Evolutionary conservation across 2,329 filamentous ascomycete species (phyloP).

Genomic region (Trichoderma endophyticum): DNA sequence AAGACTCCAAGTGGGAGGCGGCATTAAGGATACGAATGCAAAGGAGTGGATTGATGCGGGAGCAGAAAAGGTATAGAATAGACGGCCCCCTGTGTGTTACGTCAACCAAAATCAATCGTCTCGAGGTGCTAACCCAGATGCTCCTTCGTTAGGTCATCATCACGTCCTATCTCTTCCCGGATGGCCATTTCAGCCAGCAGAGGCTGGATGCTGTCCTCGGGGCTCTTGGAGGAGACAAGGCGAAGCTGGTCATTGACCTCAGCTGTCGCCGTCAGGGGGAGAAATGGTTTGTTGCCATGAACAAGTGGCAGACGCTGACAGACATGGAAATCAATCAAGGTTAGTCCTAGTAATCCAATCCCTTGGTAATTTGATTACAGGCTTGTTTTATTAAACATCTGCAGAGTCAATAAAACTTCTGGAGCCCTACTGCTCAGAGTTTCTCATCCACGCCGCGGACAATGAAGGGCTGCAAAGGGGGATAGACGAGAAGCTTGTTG

Average conservation of each 20-base stretch:
- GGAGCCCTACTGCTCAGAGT: slow-evolving; percentile 92
- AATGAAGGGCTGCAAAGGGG: slow-evolving; percentile 91
- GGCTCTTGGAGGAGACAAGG: slow-evolving; percentile 69
- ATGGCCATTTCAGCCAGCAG: slow-evolving; percentile 73
- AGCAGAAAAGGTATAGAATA: slow-evolving; percentile 71
- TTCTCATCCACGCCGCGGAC: slow-evolving; percentile 94
- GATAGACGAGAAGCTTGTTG: slow-evolving; percentile 81
- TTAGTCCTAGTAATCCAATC: slow-evolving; percentile 36
- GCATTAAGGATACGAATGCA: slow-evolving; percentile 83
- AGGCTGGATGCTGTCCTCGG: slow-evolving; percentile 71
- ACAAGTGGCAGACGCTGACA: slow-evolving; percentile 98
- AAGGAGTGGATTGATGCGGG: slow-evolving; percentile 81
- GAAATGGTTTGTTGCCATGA: slow-evolving; percentile 95
- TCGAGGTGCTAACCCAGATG: neutral
- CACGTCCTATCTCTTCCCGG: slow-evolving; percentile 90
- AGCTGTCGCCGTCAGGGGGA: slow-evolving; percentile 77
- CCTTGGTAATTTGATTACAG: neutral
- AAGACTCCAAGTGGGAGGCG: slow-evolving; percentile 87
- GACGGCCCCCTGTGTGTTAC: neutral
- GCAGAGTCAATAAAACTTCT: slow-evolving; percentile 75
- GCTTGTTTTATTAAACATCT: neutral
- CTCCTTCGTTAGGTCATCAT: slow-evolving; percentile 75
- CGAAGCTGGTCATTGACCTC: slow-evolving; percentile 88
- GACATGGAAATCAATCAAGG: slow-evolving; percentile 91
- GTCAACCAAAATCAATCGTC: neutral